Base-by-base conservation (phyloP, 1,139 yeast genomes). In the Debaryomyces nepalensis region DNA sequence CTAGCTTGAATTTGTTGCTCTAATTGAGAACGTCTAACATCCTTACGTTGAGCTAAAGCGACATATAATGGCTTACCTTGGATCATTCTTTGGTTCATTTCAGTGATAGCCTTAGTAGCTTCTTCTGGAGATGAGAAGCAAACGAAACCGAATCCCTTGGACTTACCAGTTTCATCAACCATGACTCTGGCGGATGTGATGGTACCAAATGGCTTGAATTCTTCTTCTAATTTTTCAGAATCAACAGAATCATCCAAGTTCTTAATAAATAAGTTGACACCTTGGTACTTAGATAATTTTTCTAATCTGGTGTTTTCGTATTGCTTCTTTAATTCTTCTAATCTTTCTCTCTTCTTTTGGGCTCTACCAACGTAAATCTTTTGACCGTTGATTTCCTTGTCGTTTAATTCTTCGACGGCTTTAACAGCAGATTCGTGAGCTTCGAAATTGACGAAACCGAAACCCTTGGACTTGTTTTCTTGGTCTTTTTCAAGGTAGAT, bases 21-120 rank as follows among this genome's bases (percentile, higher is more conserved):
- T 68, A 95, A 81, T 78, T 93, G 98, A 61, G 90, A 82, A 68
- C 96, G 88, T 82, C 99, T 90, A 50, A 89, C 96, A 63, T 93
- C 99, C 78, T 90, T 91, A 73, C 97, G 88, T 82, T 93, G 99
- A 60, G 99, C 99, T 66, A 95, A 84, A 52, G 98, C 97, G 72
- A 93, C 99, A 69, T 93, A 93, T 66, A 93, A 81, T 62, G 99
- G 99, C 81, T 95, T 93, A 67, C 95, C 91, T 60, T 83, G 84
- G 60, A 93, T 82, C 87, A 93, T 87, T 70, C 93, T 87, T 77
- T 91, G 97, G 82, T 91, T 90, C 97, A 93, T 91, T 78, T 93
- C 99, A 59, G 95, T 82, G 68, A 91, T 90, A 54, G 99, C 99
- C 78, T 90, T 90, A 61, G 97, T 88, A 57, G 99, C 99, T 80